Conservation (phyloP, 1,284 basidiomycete genomes). For the Coniferiporia sulphurascens region DNA sequence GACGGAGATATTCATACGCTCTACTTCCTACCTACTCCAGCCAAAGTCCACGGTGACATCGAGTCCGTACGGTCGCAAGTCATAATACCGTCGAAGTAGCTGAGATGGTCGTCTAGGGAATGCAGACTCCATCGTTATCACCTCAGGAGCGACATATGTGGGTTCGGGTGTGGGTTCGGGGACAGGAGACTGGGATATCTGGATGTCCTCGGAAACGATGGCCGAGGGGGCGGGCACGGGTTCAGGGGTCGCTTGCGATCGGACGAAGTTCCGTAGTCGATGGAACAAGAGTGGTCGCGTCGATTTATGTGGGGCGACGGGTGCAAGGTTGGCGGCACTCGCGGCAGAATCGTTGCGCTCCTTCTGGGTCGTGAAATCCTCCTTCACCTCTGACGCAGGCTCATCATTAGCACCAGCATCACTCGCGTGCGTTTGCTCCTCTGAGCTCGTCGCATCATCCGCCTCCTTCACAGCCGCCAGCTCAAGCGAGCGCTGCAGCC, state of each 20-base stretch:
- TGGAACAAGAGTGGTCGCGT: neutral
- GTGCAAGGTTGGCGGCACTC: neutral
- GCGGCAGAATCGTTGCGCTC: neutral
- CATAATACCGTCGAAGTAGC: slow-evolving; percentile 53
- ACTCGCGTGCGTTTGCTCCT: slow-evolving; percentile 25
- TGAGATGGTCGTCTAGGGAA: neutral
- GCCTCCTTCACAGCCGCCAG: slow-evolving; percentile 38
- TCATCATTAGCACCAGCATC: slow-evolving; percentile 5
- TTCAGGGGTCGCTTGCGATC: neutral
- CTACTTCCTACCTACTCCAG: slow-evolving; percentile 34
- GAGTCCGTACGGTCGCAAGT: slow-evolving; percentile 66
- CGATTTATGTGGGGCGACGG: neutral
- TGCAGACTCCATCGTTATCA: neutral
- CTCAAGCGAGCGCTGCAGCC: slow-evolving; percentile 28
- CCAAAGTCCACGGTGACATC: slow-evolving; percentile 67
- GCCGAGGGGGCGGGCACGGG: too few relatives aligned
- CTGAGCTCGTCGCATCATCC: slow-evolving; percentile 27
- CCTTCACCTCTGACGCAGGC: neutral
- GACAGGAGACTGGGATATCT: neutral
- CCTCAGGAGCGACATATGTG: neutral
- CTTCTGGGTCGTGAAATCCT: neutral
- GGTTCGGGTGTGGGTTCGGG: neutral
- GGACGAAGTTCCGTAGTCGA: neutral
- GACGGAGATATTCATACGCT: neutral
- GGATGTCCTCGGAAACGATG: neutral